phyloP scores from a whole-genome alignment of 805 yeast species.

The Cyberlindnera mississippiensis region DNA sequence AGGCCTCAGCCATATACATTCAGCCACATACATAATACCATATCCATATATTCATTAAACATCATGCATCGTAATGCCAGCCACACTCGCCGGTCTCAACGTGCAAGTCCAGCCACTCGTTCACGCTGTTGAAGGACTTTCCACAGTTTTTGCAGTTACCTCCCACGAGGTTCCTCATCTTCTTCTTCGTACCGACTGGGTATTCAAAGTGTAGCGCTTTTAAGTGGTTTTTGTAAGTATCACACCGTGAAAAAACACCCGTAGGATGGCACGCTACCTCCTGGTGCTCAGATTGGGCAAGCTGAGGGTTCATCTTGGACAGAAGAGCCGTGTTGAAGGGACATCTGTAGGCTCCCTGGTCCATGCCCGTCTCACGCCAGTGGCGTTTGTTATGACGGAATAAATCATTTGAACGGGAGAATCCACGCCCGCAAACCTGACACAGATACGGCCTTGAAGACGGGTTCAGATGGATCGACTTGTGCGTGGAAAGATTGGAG shows the following conservation, averaged over 20 bases:
- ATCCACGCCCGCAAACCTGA: slow-evolving; percentile 74
- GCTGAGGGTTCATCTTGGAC: slow-evolving; percentile 1
- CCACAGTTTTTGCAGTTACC: slow-evolving; percentile 84
- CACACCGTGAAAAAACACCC: slow-evolving; percentile 86
- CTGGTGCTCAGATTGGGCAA: not conserved
- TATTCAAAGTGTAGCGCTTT: slow-evolving; percentile 87
- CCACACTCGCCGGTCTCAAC: slow-evolving; percentile 43
- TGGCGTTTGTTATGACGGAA: slow-evolving; percentile 84
- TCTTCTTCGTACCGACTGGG: slow-evolving; percentile 82
- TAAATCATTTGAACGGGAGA: slow-evolving; percentile 83
- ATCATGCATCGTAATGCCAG: slow-evolving; percentile 2
- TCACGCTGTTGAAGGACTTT: slow-evolving; percentile 58
- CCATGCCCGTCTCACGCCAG: slow-evolving; percentile 67
- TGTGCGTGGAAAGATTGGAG: slow-evolving; percentile 80
- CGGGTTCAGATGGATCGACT: slow-evolving; percentile 70
- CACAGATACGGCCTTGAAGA: slow-evolving; percentile 76
- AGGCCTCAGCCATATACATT: too few relatives aligned
- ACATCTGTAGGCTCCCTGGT: slow-evolving; percentile 70
- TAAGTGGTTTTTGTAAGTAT: slow-evolving; percentile 86
- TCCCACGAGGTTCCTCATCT: slow-evolving; percentile 58
- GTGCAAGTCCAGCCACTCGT: slow-evolving; percentile 75
- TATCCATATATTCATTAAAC: too few relatives aligned
- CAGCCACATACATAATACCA: too few relatives aligned
- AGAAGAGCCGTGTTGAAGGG: slow-evolving; percentile 50
- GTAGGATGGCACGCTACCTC: slow-evolving; percentile 60